Evolutionary conservation across 2,329 filamentous ascomycete species (phyloP).

Genomic region (Chaetomium strumarium): DNA sequence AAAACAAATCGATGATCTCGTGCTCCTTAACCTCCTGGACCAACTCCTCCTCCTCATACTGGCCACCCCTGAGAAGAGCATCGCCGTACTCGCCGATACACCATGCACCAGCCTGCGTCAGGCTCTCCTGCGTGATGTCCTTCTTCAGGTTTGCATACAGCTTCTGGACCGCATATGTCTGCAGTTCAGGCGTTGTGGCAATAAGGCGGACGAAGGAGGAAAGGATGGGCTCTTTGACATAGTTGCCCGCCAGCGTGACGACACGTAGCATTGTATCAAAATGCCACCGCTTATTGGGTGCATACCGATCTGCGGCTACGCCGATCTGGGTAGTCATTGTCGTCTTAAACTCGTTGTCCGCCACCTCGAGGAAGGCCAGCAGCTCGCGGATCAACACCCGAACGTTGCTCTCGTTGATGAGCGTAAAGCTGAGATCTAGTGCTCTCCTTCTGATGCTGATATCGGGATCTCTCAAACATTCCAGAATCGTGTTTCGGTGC

Average conservation of each 20-base stretch:
- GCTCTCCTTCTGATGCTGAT: constrained; percentile 95
- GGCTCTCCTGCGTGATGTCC: constrained; percentile 93
- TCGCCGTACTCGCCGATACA: constrained; percentile 97
- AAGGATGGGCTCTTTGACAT: constrained; percentile 95
- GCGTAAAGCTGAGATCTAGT: constrained; percentile 94
- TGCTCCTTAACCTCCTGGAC: constrained; percentile 75
- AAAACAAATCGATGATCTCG: constrained; percentile 90
- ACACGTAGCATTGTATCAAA: constrained; percentile 96
- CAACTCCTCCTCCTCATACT: constrained; percentile 90
- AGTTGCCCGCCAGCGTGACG: constrained; percentile 87
- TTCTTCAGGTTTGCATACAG: constrained; percentile 86
- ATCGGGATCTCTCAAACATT: constrained; percentile 92
- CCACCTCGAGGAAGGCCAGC: constrained; percentile 90
- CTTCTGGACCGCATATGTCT: constrained; percentile 95
- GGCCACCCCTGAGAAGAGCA: constrained; percentile 76
- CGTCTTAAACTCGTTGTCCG: constrained; percentile 97
- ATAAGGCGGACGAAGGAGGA: constrained; percentile 95
- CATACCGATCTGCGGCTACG: constrained; percentile 90
- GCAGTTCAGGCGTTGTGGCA: constrained; percentile 86
- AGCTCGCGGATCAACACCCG: constrained; percentile 89
- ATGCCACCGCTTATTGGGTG: constrained; percentile 97
- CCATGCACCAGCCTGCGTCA: constrained; percentile 91
- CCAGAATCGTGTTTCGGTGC: constrained; percentile 94
- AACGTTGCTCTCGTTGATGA: constrained; percentile 96
- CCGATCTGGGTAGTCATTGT: constrained; percentile 98